Evolutionary conservation across 2,329 filamentous ascomycete species (phyloP), one percentile per base, ranked within the genome.

Genomic region (Dactylellina haptotyla): DNA sequence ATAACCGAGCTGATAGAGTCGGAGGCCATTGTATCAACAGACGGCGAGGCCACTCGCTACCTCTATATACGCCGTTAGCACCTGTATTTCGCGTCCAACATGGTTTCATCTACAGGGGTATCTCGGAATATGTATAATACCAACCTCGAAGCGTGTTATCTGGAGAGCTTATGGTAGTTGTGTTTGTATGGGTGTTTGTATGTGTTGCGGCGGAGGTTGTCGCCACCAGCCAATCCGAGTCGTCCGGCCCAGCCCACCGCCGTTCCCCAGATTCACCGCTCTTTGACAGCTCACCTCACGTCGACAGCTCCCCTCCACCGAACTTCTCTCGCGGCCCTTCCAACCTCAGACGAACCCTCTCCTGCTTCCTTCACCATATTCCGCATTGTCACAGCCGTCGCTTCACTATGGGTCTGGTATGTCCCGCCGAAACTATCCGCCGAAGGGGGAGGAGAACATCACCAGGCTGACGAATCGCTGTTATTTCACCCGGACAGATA

Each of bases 401-500:
- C 32, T 66, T 51, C 48, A 65, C 65, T 34, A 72, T 72, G 67
- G 67, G 67, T 61, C 45, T 72, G 53, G 67, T 72, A 65, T 26
- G 67, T 61, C 18, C 66, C 30, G 30, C 50, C 41, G 51, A 16
- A 20, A n/a, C 10, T 4, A 32, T 54, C 61, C 34, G 61, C 48
- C 18, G 34, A 37, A 18, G 50, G 9, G n/a, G 18, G 23, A 34
- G 37, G 48, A 26, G 30, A 26, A 39, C 18, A 41, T 8, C 4
- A 10, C 16, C 16, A 46, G 16, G 66, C 67, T 72, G 67, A 72
- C 67, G 67, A 72, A 72, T 61, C 51, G 56, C 53, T 20, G 18
- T 41, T 2, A 20, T 48, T 30, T 18, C 26, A 59, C 10, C 9
- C 46, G 3, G 37, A 83, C 89, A 97, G 94, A 86, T 98, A 83